Conservation (phyloP, 2,329 filamentous ascomycete species). For the Colletotrichum tamarilloi region DNA sequence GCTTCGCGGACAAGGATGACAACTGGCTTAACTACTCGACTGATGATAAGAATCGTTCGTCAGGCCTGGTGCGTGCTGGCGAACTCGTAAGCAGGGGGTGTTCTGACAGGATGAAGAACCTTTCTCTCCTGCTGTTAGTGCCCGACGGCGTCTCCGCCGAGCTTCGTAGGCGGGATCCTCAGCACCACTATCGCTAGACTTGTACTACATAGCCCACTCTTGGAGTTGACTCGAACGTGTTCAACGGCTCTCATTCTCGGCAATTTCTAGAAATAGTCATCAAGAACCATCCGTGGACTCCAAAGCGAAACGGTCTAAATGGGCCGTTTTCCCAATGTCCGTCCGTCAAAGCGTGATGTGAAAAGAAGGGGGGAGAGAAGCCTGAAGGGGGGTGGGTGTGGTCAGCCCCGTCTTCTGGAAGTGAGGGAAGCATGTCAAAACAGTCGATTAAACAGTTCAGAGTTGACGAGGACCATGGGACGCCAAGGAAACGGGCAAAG, state of each 20-base stretch:
- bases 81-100: neutral
- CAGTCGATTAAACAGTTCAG: neutral
- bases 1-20: neutral
- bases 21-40: neutral
- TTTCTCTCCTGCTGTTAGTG: constrained; percentile 4
- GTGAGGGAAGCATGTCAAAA: constrained; percentile 11
- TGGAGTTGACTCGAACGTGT: neutral
- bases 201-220: neutral
- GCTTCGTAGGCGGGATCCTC: neutral
- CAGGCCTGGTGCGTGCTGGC: neutral
- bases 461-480: constrained; percentile 14
- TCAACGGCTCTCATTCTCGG: neutral
- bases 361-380: neutral
- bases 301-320: neutral
- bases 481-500: neutral
- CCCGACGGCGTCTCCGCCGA: constrained; percentile 11
- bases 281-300: neutral
- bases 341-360: neutral
- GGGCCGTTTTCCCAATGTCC: neutral
- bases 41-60: neutral
- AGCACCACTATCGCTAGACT: neutral
- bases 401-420: constrained; percentile 1
- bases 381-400: neutral
- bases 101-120: constrained; percentile 1
- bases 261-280: neutral